These are phyloP conservation scores for Teunomyces cretensis DNA, from an alignment of 805 yeast genomes.

Conservation along the genomic window DNA sequence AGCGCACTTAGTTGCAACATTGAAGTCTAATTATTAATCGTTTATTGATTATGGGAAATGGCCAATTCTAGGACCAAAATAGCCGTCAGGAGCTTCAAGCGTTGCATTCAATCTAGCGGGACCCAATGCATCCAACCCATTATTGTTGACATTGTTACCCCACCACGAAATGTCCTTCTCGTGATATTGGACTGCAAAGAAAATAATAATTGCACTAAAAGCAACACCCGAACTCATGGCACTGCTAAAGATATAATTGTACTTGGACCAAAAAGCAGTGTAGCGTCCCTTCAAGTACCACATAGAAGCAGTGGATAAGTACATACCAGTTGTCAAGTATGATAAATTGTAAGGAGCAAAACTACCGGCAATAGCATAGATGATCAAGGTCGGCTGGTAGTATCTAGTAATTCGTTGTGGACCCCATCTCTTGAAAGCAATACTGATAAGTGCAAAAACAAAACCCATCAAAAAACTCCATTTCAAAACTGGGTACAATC, in stretches of 20 bases:
- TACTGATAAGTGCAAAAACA: slow-evolving; percentile 21
- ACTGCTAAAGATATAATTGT: slow-evolving; percentile 28
- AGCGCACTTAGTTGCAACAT: too few species aligned
- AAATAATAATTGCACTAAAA: slow-evolving; percentile 29
- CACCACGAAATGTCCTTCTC: slow-evolving; percentile 12
- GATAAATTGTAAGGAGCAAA: slow-evolving; percentile 31
- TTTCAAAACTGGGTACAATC: slow-evolving; percentile 30
- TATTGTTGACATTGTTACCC: slow-evolving; percentile 4
- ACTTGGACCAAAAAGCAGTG: slow-evolving; percentile 32
- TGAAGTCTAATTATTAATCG: too few species aligned
- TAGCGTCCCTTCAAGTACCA: slow-evolving; percentile 22
- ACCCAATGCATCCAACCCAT: neutral
- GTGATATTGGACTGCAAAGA: slow-evolving; percentile 34
- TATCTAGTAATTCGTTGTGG: slow-evolving; percentile 18
- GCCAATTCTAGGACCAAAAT: slow-evolving; percentile 35
- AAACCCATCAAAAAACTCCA: slow-evolving; percentile 33
- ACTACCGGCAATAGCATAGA: slow-evolving; percentile 25
- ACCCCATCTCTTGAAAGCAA: slow-evolving; percentile 11
- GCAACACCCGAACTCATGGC: slow-evolving; percentile 31
- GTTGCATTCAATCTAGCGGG: slow-evolving; percentile 17
- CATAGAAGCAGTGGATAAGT: slow-evolving; percentile 25
- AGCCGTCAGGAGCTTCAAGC: slow-evolving; percentile 28
- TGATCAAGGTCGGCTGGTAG: slow-evolving; percentile 32
- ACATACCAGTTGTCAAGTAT: slow-evolving; percentile 26
- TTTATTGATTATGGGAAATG: slow-evolving; percentile 17